These are phyloP conservation scores for Monilinia polystroma DNA, from an alignment of 2,329 filamentous ascomycete species.

Conservation along the genomic window DNA sequence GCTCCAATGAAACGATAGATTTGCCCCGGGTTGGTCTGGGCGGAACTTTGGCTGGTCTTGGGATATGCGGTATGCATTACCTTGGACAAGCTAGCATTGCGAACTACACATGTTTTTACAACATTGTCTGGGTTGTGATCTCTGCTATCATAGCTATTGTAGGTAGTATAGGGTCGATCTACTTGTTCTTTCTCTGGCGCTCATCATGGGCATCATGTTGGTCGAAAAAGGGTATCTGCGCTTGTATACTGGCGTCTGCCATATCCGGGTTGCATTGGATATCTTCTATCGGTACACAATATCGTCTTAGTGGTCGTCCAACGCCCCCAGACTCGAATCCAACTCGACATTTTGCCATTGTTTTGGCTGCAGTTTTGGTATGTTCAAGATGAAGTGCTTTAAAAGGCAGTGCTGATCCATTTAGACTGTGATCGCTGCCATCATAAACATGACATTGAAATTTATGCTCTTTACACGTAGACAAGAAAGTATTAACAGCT, in stretches of 20 bases:
- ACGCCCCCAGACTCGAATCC: slow-evolving; percentile 32
- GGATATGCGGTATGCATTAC: slow-evolving; percentile 85
- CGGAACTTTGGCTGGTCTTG: slow-evolving; percentile 68
- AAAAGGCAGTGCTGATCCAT: neutral
- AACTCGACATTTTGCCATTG: slow-evolving; percentile 23
- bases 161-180: slow-evolving; percentile 68
- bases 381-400: neutral
- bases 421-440: slow-evolving; percentile 60
- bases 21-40: slow-evolving; percentile 60
- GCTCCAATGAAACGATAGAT: slow-evolving; percentile 56
- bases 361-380: slow-evolving; percentile 34
- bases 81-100: slow-evolving; percentile 78
- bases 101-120: slow-evolving; percentile 71
- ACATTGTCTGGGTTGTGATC: slow-evolving; percentile 55
- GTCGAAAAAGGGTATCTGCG: slow-evolving; percentile 70
- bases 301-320: slow-evolving; percentile 53
- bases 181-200: slow-evolving; percentile 73
- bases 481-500: slow-evolving; percentile 41
- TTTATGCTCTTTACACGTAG: slow-evolving; percentile 47
- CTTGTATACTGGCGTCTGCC: slow-evolving; percentile 66
- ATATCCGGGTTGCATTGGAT: slow-evolving; percentile 90
- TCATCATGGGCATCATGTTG: slow-evolving; percentile 74
- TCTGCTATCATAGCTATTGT: slow-evolving; percentile 70
- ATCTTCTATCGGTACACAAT: slow-evolving; percentile 68
- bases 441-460: slow-evolving; percentile 55